A percentile compares a stretch with the other conserved stretches of the same genome.
Evolutionary conservation across 2,329 filamentous ascomycete species (phyloP).

Genomic region (Cordyceps fumosorosea): DNA sequence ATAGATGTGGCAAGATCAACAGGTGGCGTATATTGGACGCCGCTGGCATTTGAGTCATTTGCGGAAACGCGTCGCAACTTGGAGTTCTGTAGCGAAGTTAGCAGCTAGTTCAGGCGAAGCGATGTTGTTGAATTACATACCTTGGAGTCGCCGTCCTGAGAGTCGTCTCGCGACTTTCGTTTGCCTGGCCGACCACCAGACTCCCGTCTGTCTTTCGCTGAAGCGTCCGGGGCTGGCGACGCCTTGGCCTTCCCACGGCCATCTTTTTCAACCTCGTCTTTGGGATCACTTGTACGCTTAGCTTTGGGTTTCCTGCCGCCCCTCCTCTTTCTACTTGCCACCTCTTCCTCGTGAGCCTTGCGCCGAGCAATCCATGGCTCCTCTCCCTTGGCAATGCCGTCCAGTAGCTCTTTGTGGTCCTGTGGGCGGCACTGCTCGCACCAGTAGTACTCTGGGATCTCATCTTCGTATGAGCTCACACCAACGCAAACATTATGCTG

Average conservation of each 20-base stretch:
- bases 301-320: conserved; percentile 57
- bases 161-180: conserved; percentile 52
- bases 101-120: background rate
- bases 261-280: conserved; percentile 51
- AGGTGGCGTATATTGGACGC: conserved; percentile 41
- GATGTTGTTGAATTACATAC: conserved; percentile 26
- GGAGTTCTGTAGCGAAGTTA: conserved; percentile 26
- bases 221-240: conserved; percentile 30
- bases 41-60: conserved; percentile 32
- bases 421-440: conserved; percentile 86
- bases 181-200: conserved; percentile 35
- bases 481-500: conserved; percentile 97
- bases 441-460: conserved; percentile 78
- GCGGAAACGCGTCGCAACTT: conserved; percentile 51
- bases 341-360: conserved; percentile 55
- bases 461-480: conserved; percentile 68
- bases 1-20: conserved; percentile 45
- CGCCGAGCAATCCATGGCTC: conserved; percentile 75
- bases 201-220: conserved; percentile 38
- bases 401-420: conserved; percentile 74
- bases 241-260: conserved; percentile 16
- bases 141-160: conserved; percentile 45
- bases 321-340: conserved; percentile 50
- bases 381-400: conserved; percentile 72
- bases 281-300: conserved; percentile 59